phyloP scores from a whole-genome alignment of 805 yeast species.

The Crinitomyces ghanaensis region DNA sequence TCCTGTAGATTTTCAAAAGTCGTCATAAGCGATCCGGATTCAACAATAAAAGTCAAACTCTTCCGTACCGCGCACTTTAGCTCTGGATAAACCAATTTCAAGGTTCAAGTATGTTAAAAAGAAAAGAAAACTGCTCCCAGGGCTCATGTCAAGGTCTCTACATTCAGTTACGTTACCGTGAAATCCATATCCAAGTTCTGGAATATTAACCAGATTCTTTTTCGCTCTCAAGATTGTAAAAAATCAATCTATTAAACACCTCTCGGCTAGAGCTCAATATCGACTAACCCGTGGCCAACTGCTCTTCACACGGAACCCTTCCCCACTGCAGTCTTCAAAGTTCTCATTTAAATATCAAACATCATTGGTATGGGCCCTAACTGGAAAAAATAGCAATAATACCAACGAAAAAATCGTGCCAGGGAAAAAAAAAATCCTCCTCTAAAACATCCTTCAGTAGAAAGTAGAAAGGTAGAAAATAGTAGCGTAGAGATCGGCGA shows the following conservation, averaged over 20 bases:
- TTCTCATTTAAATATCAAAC: conserved; percentile 33
- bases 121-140: conserved; percentile 36
- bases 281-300: conserved; percentile 35
- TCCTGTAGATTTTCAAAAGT: conserved; percentile 33
- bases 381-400: no score
- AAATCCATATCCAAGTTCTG: conserved; percentile 35
- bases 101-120: conserved; percentile 33
- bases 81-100: conserved; percentile 34
- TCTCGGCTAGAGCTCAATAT: conserved; percentile 33
- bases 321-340: conserved; percentile 35
- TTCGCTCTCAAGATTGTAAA: no score
- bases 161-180: conserved; percentile 34
- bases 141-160: conserved; percentile 34
- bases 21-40: conserved; percentile 34
- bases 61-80: conserved; percentile 32
- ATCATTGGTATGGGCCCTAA: no score
- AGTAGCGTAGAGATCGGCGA: no score
- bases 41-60: conserved; percentile 29
- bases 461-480: no score
- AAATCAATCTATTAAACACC: conserved; percentile 31
- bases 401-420: no score
- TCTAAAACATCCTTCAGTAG: no score
- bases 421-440: no score
- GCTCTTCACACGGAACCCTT: conserved; percentile 34
- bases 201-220: conserved; percentile 36